Conservation (phyloP, 352 stramenopile species). For the Phytophthora kernoviae region DNA sequence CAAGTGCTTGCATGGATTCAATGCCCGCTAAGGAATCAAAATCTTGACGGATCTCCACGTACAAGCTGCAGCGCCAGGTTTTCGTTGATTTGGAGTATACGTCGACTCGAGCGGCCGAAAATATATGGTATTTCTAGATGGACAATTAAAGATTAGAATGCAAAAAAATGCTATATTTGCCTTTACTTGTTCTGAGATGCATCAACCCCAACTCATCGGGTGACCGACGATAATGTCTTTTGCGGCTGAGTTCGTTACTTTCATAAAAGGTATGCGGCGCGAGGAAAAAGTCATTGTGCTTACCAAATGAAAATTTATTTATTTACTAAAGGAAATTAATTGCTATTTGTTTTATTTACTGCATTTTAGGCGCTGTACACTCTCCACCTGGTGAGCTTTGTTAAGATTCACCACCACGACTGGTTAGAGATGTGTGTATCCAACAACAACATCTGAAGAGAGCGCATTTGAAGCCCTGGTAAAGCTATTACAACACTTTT, state of each 20-base stretch:
- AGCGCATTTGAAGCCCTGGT: not conserved
- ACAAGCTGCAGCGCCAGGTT: not conserved
- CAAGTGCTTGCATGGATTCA: no score
- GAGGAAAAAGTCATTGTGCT: not conserved
- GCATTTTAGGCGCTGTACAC: not conserved
- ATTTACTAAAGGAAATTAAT: no score
- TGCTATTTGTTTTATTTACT: not conserved
- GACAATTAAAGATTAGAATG: not conserved
- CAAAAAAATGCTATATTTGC: not conserved
- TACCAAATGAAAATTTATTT: no score
- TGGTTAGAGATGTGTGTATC: not conserved
- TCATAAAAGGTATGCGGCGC: conserved; percentile 4
- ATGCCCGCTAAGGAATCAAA: no score
- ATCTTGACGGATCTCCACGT: not conserved
- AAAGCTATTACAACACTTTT: not conserved
- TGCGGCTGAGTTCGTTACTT: not conserved
- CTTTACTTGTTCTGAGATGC: not conserved
- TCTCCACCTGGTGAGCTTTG: not conserved
- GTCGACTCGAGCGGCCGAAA: not conserved
- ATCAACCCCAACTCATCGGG: not conserved
- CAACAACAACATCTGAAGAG: not conserved
- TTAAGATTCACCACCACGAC: not conserved
- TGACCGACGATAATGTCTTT: not conserved
- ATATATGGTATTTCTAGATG: not conserved
- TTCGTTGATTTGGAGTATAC: not conserved